These are phyloP conservation scores for Erucastrum elatum DNA, from an alignment of 345 rosid species.

Conservation along the genomic window DNA sequence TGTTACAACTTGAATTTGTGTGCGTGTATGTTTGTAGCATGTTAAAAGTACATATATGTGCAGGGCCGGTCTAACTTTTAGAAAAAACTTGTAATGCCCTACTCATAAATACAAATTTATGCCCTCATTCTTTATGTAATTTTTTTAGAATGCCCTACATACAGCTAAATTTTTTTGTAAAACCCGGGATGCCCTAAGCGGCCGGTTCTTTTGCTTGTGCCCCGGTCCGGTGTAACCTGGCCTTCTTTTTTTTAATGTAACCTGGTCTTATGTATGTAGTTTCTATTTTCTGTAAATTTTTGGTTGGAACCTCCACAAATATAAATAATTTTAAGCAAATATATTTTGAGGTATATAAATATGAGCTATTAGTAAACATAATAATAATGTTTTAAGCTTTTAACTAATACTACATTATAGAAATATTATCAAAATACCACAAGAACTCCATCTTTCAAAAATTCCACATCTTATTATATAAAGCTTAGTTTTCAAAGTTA, in stretches of 20 bases:
- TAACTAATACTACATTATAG: not conserved
- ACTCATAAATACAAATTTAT: too few species aligned
- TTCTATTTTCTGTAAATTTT: not conserved
- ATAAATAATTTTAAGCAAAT: not conserved
- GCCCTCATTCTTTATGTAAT: too few species aligned
- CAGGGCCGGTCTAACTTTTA: too few species aligned
- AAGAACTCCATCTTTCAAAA: not conserved
- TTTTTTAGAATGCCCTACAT: too few species aligned
- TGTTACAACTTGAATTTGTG: conserved; percentile 17
- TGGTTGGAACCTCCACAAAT: not conserved
- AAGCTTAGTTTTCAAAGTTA: too few species aligned
- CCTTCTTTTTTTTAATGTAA: not conserved
- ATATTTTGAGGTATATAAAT: not conserved
- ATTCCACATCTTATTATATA: not conserved
- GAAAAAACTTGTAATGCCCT: too few species aligned
- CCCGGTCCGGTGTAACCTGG: not conserved
- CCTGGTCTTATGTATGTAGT: not conserved
- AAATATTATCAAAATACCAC: not conserved
- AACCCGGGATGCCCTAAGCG: too few species aligned
- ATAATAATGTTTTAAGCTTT: not conserved
- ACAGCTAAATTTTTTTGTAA: too few species aligned
- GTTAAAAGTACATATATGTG: not conserved
- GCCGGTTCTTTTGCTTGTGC: too few species aligned
- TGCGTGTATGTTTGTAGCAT: not conserved
- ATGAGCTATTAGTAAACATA: not conserved